Evolutionary conservation across 257 asterid species (phyloP).

Genomic region (Eucommia ulmoides): DNA sequence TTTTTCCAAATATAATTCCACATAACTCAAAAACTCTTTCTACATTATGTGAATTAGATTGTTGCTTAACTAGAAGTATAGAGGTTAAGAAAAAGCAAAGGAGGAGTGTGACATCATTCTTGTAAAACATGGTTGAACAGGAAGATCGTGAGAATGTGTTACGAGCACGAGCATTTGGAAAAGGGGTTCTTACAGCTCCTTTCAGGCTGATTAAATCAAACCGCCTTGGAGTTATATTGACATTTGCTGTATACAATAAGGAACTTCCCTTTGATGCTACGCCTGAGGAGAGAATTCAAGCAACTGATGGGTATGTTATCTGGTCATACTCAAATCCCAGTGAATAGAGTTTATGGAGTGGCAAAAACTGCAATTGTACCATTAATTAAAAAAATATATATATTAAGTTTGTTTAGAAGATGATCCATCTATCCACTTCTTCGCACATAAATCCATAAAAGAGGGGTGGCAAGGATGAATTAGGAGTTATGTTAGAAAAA

Average conservation of each 20-base stretch:
- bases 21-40: neutral
- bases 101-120: constrained; percentile 7
- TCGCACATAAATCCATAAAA: too few species aligned
- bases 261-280: constrained; percentile 63
- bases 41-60: neutral
- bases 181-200: constrained; percentile 98
- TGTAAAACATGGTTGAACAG: too few species aligned
- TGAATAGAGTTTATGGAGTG: neutral
- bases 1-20: too few species aligned
- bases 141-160: constrained; percentile 94
- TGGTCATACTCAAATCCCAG: neutral
- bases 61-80: neutral
- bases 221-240: constrained; percentile 88
- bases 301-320: constrained; percentile 63
- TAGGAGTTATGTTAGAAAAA: too few species aligned
- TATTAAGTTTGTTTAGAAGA: too few species aligned
- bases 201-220: constrained; percentile 84
- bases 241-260: constrained; percentile 81
- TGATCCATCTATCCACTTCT: too few species aligned
- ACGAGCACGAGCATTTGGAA: constrained; percentile 94
- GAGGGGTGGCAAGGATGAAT: too few species aligned
- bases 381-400: too few species aligned
- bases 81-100: neutral
- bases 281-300: constrained; percentile 65
- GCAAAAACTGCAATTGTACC: neutral